Evolutionary conservation across 164 flowering plant species (phyloP).

Genomic region (Berberis thunbergii): DNA sequence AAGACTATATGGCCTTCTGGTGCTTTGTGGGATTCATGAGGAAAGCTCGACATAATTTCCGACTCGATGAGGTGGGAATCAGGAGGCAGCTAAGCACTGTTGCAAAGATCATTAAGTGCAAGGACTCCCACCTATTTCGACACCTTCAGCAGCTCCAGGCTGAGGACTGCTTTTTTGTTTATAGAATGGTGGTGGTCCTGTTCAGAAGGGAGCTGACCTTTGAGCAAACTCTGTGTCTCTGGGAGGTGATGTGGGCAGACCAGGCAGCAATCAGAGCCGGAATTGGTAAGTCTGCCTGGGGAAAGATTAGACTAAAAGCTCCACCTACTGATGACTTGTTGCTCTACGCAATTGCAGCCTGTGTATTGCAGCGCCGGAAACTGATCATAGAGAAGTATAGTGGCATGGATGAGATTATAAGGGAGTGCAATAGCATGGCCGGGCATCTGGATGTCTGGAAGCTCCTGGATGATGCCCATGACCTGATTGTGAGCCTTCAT

Average conservation of each 20-base stretch:
- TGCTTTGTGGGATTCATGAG: slow-evolving; percentile 94
- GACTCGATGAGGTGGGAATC: slow-evolving; percentile 91
- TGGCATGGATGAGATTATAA: slow-evolving; percentile 89
- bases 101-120: slow-evolving; percentile 73
- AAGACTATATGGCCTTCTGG: slow-evolving; percentile 91
- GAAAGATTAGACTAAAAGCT: slow-evolving; percentile 67
- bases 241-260: slow-evolving; percentile 99
- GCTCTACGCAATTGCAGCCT: slow-evolving; percentile 91
- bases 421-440: slow-evolving; percentile 89
- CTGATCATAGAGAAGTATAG: slow-evolving; percentile 74
- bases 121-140: slow-evolving; percentile 80
- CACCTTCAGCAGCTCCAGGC: slow-evolving; percentile 83
- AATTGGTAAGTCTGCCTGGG: slow-evolving; percentile 79
- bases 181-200: slow-evolving; percentile 93
- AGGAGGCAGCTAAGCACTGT: slow-evolving; percentile 70
- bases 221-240: slow-evolving; percentile 81
- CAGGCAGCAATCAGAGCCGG: slow-evolving; percentile 90
- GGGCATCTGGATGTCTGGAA: slow-evolving; percentile 95
- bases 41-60: slow-evolving; percentile 86
- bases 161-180: slow-evolving; percentile 91
- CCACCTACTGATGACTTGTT: slow-evolving; percentile 91
- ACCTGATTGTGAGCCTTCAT: slow-evolving; percentile 73
- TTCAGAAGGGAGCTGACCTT: slow-evolving; percentile 78
- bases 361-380: slow-evolving; percentile 82
- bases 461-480: slow-evolving; percentile 85